phyloP scores from a whole-genome alignment of 2,329 filamentous ascomycete genomes.

The Biscogniauxia sp. region DNA sequence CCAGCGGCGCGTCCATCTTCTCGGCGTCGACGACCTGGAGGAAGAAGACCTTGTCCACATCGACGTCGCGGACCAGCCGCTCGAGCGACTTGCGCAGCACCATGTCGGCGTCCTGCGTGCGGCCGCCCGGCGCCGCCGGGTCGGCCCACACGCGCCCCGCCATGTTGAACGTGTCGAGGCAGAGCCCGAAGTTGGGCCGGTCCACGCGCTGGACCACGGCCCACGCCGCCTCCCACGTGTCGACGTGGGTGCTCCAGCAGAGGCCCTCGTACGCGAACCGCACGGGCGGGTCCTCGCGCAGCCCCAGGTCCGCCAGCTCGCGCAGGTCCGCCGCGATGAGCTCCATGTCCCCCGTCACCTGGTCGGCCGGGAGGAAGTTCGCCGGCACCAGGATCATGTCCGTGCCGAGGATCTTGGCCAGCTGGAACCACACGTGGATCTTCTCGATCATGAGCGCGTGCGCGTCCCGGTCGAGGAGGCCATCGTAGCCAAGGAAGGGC shows the following conservation, averaged over 20 bases:
- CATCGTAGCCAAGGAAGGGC: slow-evolving; percentile 76
- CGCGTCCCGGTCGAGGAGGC: slow-evolving; percentile 58
- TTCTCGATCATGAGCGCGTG: slow-evolving; percentile 59
- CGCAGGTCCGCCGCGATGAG: slow-evolving; percentile 61
- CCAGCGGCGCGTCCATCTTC: slow-evolving; percentile 54
- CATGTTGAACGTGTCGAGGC: slow-evolving; percentile 76
- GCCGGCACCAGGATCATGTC: slow-evolving; percentile 72
- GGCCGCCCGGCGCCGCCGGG: slow-evolving; percentile 50
- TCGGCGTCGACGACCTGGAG: slow-evolving; percentile 75
- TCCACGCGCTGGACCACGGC: slow-evolving; percentile 62
- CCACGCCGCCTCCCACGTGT: slow-evolving; percentile 71
- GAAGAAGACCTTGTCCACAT: slow-evolving; percentile 67
- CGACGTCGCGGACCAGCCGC: slow-evolving; percentile 51
- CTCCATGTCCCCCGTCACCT: slow-evolving; percentile 45
- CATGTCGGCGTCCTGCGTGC: slow-evolving; percentile 49
- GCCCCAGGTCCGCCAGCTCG: slow-evolving; percentile 65
- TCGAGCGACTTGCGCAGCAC: slow-evolving; percentile 53
- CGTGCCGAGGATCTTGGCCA: slow-evolving; percentile 62
- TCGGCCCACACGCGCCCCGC: slow-evolving; percentile 69
- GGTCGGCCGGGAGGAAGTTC: slow-evolving; percentile 56
- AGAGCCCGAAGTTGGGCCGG: slow-evolving; percentile 69
- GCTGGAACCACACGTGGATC: slow-evolving; percentile 66
- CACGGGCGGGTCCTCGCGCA: slow-evolving; percentile 51
- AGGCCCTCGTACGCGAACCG: slow-evolving; percentile 71
- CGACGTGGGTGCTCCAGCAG: slow-evolving; percentile 65